A percentile compares a stretch with the other conserved stretches of the same genome.
Conservation (phyloP, 2,329 filamentous ascomycete species). For the Amphichorda felina region DNA sequence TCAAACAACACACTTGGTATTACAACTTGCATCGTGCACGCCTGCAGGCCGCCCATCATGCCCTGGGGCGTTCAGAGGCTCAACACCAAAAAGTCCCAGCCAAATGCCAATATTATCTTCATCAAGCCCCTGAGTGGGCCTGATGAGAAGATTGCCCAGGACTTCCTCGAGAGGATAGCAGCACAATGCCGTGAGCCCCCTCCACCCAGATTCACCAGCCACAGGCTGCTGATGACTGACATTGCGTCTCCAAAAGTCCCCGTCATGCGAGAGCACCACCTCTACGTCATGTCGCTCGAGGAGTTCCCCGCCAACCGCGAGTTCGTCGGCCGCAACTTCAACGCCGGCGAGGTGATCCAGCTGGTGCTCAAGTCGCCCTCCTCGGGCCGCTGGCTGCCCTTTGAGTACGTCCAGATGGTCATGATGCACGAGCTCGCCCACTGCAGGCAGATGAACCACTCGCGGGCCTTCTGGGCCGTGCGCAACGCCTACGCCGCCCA, state of each 20-base stretch:
- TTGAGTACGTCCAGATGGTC: slow-evolving; percentile 80
- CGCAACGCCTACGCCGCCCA: slow-evolving; percentile 61
- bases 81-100: slow-evolving; percentile 62
- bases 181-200: slow-evolving; percentile 56
- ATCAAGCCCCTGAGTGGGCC: slow-evolving; percentile 66
- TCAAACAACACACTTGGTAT: no score
- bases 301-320: slow-evolving; percentile 73
- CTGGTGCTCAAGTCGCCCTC: slow-evolving; percentile 61
- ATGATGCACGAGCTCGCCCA: slow-evolving; percentile 92
- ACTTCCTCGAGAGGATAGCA: slow-evolving; percentile 65
- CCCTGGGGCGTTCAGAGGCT: slow-evolving; percentile 67
- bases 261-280: slow-evolving; percentile 53
- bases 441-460: slow-evolving; percentile 88
- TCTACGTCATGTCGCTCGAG: slow-evolving; percentile 60
- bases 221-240: slow-evolving; percentile 5
- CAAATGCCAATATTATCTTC: slow-evolving; percentile 71
- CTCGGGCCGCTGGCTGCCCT: slow-evolving; percentile 63
- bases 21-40: no score
- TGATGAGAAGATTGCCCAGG: slow-evolving; percentile 49
- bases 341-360: slow-evolving; percentile 77
- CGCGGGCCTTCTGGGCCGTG: slow-evolving; percentile 67
- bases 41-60: slow-evolving; percentile 34
- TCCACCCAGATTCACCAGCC: neutral
- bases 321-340: slow-evolving; percentile 84
- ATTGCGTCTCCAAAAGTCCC: slow-evolving; percentile 38